These are phyloP conservation scores for Capronia americana DNA, from an alignment of 2,329 filamentous ascomycete genomes.

Conservation along the genomic window DNA sequence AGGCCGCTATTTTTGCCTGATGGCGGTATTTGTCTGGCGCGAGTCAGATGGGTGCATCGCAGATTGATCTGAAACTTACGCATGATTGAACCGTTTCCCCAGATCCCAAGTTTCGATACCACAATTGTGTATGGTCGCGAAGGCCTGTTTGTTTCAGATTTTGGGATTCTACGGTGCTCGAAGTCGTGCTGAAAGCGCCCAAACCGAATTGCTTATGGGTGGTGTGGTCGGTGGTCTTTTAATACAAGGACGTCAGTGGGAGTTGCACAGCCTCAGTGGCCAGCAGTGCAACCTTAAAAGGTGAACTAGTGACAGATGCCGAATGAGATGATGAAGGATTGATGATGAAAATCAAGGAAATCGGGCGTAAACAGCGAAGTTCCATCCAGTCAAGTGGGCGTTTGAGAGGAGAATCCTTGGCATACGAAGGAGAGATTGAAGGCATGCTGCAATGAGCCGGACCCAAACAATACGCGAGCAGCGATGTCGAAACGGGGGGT, in stretches of 20 bases:
- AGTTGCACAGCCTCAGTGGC: conserved; percentile 9
- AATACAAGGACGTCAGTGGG: conserved; percentile 4
- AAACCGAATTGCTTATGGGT: neutral
- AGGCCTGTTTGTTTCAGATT: neutral
- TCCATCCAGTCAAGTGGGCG: conserved; percentile 13
- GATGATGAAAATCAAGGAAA: conserved; percentile 19
- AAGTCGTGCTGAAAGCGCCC: neutral
- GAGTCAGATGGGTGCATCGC: neutral
- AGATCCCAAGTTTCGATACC: neutral
- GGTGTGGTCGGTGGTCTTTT: neutral
- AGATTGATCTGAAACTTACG: conserved; percentile 22
- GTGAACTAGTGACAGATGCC: neutral
- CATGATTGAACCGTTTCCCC: conserved; percentile 21
- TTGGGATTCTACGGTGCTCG: neutral
- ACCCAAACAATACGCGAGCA: conserved; percentile 4
- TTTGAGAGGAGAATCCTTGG: conserved; percentile 1
- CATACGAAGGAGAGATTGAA: conserved; percentile 3
- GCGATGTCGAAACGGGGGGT: neutral
- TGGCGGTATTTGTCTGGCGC: conserved; percentile 36
- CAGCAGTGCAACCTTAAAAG: neutral
- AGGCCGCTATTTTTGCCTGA: conserved; percentile 37
- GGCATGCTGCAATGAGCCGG: neutral
- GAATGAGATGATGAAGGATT: conserved; percentile 8
- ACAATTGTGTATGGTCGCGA: neutral
- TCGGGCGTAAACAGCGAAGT: conserved; percentile 4